A percentile compares a stretch with the other conserved stretches of the same genome.
Conservation (phyloP, 441 rosid species). For the Syzygium syzygioides region DNA sequence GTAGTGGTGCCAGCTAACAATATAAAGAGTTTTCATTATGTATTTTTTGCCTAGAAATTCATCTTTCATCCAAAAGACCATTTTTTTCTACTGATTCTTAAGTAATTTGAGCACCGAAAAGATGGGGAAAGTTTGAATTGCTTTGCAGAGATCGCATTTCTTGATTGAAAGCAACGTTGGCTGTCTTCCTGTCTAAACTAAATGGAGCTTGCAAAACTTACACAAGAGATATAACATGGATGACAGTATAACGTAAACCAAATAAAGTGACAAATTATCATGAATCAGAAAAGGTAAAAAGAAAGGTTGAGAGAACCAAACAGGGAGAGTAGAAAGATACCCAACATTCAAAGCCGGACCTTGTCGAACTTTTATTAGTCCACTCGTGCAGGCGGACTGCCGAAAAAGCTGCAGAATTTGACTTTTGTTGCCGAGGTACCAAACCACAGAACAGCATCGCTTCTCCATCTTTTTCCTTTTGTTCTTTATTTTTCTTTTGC, state of each 20-base stretch:
- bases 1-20: not conserved
- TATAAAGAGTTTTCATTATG: no score
- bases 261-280: not conserved
- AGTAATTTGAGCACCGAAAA: not conserved
- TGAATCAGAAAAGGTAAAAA: not conserved
- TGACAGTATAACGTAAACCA: not conserved
- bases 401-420: not conserved
- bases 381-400: not conserved
- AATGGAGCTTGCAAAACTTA: not conserved
- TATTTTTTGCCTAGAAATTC: not conserved
- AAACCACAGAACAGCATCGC: not conserved
- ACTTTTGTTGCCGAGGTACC: not conserved
- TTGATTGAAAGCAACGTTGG: not conserved
- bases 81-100: not conserved
- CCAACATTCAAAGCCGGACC: not conserved
- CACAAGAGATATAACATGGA: not conserved
- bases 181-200: not conserved
- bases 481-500: not conserved
- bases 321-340: not conserved
- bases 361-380: not conserved
- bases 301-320: not conserved
- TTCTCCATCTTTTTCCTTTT: not conserved
- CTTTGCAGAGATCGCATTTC: not conserved
- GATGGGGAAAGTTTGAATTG: not conserved
- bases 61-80: not conserved